These are phyloP conservation scores for Dryadomyces quercus-mongolicae DNA, from an alignment of 2,329 filamentous ascomycete species.

Conservation along the genomic window DNA sequence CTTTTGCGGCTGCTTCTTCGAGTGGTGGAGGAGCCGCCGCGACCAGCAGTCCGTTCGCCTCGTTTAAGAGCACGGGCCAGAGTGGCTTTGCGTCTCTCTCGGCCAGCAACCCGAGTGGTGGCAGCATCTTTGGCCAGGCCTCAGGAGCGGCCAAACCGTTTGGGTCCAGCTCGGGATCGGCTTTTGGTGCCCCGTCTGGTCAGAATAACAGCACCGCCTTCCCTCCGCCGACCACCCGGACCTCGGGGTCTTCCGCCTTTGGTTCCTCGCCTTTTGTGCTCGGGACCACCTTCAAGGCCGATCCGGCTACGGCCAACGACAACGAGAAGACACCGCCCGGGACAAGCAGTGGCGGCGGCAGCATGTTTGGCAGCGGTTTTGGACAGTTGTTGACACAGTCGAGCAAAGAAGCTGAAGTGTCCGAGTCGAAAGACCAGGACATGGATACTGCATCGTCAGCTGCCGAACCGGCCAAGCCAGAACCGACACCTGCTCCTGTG, in stretches of 20 bases:
- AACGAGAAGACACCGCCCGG: slow-evolving; percentile 30
- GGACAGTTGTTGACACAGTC: slow-evolving; percentile 42
- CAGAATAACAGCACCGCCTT: slow-evolving; percentile 25
- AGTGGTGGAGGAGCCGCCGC: slow-evolving; percentile 13
- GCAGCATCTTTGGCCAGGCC: slow-evolving; percentile 23
- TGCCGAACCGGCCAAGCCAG: slow-evolving; percentile 1
- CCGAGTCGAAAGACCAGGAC: slow-evolving; percentile 34
- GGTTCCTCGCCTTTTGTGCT: slow-evolving; percentile 50
- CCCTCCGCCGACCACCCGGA: slow-evolving; percentile 21
- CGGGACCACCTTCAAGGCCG: slow-evolving; percentile 53
- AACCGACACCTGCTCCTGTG: slow-evolving; percentile 5
- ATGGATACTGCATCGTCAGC: slow-evolving; percentile 31
- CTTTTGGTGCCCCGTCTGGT: slow-evolving; percentile 3
- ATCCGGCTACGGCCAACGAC: slow-evolving; percentile 49
- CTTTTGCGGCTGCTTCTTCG: slow-evolving; percentile 16
- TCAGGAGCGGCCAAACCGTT: slow-evolving; percentile 21
- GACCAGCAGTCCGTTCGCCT: slow-evolving; percentile 12
- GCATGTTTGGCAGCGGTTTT: slow-evolving; percentile 51
- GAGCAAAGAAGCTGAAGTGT: slow-evolving; percentile 5
- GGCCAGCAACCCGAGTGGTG: slow-evolving; percentile 8
- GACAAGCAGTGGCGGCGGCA: slow-evolving; percentile 16
- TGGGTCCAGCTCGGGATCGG: slow-evolving; percentile 11
- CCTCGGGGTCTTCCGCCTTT: not conserved
- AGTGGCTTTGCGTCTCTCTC: slow-evolving; percentile 41
- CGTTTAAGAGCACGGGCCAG: slow-evolving; percentile 7